Conservation (phyloP, 306 rosid genomes). For the Luffa aegyptiaca region DNA sequence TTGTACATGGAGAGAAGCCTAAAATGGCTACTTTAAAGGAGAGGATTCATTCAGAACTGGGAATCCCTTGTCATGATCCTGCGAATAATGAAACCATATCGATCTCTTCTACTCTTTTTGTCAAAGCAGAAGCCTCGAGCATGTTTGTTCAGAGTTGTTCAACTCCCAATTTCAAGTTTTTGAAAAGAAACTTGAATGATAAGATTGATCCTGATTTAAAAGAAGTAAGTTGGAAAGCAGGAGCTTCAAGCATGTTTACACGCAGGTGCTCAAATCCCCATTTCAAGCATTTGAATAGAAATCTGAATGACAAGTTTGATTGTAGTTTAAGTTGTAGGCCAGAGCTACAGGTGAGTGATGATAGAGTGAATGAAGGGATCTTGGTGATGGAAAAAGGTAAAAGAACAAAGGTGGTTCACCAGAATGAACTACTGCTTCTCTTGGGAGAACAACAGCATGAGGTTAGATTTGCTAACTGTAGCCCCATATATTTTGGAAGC, state of each 20-base stretch:
- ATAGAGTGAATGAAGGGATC: slow-evolving; percentile 65
- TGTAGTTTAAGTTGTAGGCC: slow-evolving; percentile 15
- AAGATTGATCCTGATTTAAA: not conserved
- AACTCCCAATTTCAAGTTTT: slow-evolving; percentile 64
- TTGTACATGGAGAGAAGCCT: slow-evolving; percentile 90
- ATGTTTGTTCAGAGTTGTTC: slow-evolving; percentile 40
- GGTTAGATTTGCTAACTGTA: slow-evolving; percentile 30
- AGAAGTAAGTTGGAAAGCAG: slow-evolving; percentile 23
- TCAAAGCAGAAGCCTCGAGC: slow-evolving; percentile 44
- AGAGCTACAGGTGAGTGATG: slow-evolving; percentile 44
- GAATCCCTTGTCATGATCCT: slow-evolving; percentile 68
- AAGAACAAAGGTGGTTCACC: slow-evolving; percentile 46
- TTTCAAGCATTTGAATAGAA: slow-evolving; percentile 46
- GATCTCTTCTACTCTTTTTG: slow-evolving; percentile 42
- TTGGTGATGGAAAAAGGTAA: slow-evolving; percentile 43
- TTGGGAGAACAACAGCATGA: slow-evolving; percentile 47
- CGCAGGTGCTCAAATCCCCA: slow-evolving; percentile 45
- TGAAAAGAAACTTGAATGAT: slow-evolving; percentile 23
- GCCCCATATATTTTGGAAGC: slow-evolving; percentile 21
- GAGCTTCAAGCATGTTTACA: slow-evolving; percentile 35
- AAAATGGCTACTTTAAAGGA: slow-evolving; percentile 67
- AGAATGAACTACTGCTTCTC: slow-evolving; percentile 52
- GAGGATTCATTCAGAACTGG: slow-evolving; percentile 68
- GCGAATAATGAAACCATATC: slow-evolving; percentile 59
- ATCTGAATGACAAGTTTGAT: slow-evolving; percentile 8